Base-by-base conservation (phyloP, 805 yeast species). In the Pichia nakasei region DNA sequence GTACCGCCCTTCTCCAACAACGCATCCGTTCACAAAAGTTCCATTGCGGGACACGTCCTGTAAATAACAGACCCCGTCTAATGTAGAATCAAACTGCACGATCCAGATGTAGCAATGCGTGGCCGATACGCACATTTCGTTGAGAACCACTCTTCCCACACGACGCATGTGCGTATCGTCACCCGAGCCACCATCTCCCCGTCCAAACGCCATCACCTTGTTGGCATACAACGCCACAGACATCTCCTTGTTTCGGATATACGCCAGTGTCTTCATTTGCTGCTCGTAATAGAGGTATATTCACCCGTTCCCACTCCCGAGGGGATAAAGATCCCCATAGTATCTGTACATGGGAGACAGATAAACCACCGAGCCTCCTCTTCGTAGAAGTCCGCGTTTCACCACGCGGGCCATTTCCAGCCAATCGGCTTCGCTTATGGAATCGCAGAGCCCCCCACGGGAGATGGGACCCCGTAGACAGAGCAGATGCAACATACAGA, bases 31-130 rank as follows among this genome's bases (percentile, higher is more conserved):
- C 1, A 77, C 52, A 35, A 48, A 60, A 1, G 73, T 68, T 3
- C 82, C 82, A 59, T 78, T 78, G 21, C 69, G 54, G 0, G 82
- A 75, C 0, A 49, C 42, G 48, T 76, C 82, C 44, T 69, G 69
- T 11, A 78, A 48, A 50, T 77, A 78, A 17, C 70, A 65, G 47
- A 75, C 48, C 0, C 78, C 76, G 1, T 65, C 53, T 7, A 70
- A 66, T 5, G 61, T 59, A 0, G 67, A 67, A 52, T 77, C 82
- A 54, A 78, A 78, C 35, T 69, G 62, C 22, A 56, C 39, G 9
- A 45, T 19, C 64, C 64, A 59, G 3, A 60, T 49, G 27, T 48
- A 52, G 4, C 75, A 76, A 51, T 78, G 84, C 0, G 61, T 44
- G 2, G 65, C 51, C 0, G 82, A 76, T 2, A 76, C 58, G 2